phyloP scores from a whole-genome alignment of 768 basidiomycete genomes.

The Lanmaoa pseudosensibilis region DNA sequence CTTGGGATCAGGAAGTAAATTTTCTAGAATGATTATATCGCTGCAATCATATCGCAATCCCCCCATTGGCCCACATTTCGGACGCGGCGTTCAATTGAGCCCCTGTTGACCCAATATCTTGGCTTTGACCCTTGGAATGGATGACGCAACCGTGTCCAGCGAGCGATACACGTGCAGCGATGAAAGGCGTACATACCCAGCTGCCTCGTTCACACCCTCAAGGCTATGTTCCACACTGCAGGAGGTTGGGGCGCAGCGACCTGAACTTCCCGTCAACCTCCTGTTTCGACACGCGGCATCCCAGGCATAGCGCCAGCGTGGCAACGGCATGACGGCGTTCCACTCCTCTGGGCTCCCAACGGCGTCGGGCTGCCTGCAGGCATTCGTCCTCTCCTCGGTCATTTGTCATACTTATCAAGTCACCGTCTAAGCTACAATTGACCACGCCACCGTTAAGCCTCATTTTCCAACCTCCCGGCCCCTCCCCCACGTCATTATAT shows the following conservation, averaged over 20 bases:
- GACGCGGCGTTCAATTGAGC: constrained; percentile 9
- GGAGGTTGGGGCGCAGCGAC: background rate
- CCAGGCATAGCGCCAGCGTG: constrained; percentile 5
- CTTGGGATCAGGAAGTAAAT: constrained; percentile 6
- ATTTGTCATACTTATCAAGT: constrained; percentile 19
- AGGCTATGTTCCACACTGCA: background rate
- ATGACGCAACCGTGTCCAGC: constrained; percentile 1
- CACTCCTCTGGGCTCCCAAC: constrained; percentile 12
- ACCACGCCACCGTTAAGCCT: constrained; percentile 9
- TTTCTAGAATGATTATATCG: constrained; percentile 14
- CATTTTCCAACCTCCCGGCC: background rate
- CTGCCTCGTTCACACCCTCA: constrained; percentile 3
- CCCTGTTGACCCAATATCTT: constrained; percentile 6
- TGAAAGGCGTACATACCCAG: background rate
- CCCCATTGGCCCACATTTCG: constrained; percentile 20
- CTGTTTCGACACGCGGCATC: constrained; percentile 15
- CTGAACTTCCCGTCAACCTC: background rate
- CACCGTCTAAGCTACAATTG: constrained; percentile 9
- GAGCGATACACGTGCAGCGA: constrained; percentile 4
- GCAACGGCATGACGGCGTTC: constrained; percentile 15
- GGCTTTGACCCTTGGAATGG: constrained; percentile 1
- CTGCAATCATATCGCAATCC: constrained; percentile 12
- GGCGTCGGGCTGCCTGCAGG: constrained; percentile 16
- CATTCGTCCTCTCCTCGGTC: background rate
- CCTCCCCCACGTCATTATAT: constrained; percentile 3